phyloP scores from a whole-genome alignment of 2,329 filamentous ascomycete species.

The Fusarium circinatum region DNA sequence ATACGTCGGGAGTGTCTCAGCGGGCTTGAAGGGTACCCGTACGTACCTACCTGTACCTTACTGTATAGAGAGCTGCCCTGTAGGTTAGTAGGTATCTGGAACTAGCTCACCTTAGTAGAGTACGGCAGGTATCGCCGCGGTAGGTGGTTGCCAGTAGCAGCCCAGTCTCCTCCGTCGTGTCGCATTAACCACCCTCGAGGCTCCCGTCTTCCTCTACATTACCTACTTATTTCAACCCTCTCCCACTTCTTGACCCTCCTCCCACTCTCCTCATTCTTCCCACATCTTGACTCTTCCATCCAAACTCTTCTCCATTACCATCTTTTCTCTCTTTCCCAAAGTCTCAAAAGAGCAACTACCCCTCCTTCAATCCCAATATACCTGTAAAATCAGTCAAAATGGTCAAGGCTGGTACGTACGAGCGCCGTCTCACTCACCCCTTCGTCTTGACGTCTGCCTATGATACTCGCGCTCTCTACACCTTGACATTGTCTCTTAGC shows the following conservation, averaged over 20 bases:
- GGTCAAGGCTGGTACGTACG: constrained; percentile 69
- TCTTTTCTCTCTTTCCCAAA: constrained; percentile 10
- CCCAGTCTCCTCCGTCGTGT: constrained; percentile 14
- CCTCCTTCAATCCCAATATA: constrained; percentile 15
- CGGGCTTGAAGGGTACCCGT: constrained; percentile 4
- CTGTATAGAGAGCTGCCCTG: not conserved
- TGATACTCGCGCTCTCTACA: not conserved
- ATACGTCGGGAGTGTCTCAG: constrained; percentile 11
- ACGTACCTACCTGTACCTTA: not conserved
- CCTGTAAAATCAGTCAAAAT: constrained; percentile 52
- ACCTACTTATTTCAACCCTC: constrained; percentile 39
- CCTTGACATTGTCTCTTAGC: not conserved
- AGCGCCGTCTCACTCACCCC: constrained; percentile 37
- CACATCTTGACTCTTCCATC: constrained; percentile 13
- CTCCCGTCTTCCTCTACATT: constrained; percentile 21
- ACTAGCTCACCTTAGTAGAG: not conserved
- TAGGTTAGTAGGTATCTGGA: not conserved
- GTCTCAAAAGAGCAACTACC: not conserved
- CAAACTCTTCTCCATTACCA: constrained; percentile 5
- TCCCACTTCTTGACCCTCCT: constrained; percentile 30
- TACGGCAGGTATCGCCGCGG: constrained; percentile 27
- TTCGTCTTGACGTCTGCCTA: constrained; percentile 7
- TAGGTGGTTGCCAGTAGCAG: constrained; percentile 22
- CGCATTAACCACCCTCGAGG: constrained; percentile 28
- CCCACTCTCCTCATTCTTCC: constrained; percentile 11